A percentile compares a stretch with the other conserved stretches of the same genome.
These are phyloP conservation scores for Albizia julibrissin DNA, from an alignment of 306 rosid species.

Conservation along the genomic window DNA sequence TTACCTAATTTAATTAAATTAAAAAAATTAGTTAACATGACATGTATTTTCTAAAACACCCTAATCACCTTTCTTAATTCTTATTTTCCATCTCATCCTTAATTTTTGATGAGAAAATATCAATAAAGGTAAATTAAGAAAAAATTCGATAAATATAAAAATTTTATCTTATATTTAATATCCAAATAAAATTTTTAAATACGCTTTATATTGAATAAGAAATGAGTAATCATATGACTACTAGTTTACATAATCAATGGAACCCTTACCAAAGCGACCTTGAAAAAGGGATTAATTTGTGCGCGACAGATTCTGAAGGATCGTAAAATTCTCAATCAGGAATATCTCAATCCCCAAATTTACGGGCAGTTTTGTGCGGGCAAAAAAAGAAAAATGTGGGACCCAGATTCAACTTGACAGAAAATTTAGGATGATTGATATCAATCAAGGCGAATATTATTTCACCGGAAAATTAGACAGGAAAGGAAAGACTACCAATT, in stretches of 20 bases:
- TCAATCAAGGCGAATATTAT: slow-evolving; percentile 33
- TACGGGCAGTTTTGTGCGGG: not conserved
- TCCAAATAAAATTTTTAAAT: too few relatives aligned
- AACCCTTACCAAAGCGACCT: not conserved
- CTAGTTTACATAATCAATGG: too few relatives aligned
- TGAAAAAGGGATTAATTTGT: not conserved
- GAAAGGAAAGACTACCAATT: slow-evolving; percentile 32
- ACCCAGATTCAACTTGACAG: slow-evolving; percentile 31
- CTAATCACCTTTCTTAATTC: too few relatives aligned
- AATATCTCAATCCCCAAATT: not conserved
- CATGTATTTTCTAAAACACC: too few relatives aligned
- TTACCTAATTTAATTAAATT: too few relatives aligned
- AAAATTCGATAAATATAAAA: too few relatives aligned
- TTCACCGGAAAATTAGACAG: slow-evolving; percentile 40
- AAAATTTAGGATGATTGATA: slow-evolving; percentile 26
- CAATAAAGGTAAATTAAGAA: too few relatives aligned
- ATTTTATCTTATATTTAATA: too few relatives aligned
- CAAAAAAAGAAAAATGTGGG: not conserved
- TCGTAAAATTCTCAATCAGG: not conserved
- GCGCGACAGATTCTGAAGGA: not conserved
- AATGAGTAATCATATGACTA: too few relatives aligned
- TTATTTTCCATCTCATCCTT: fast-evolving
- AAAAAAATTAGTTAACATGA: too few relatives aligned
- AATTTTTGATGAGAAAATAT: too few relatives aligned
- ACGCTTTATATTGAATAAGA: too few relatives aligned